phyloP scores from a whole-genome alignment of 1,284 basidiomycete genomes.

The Mycena sp. region DNA sequence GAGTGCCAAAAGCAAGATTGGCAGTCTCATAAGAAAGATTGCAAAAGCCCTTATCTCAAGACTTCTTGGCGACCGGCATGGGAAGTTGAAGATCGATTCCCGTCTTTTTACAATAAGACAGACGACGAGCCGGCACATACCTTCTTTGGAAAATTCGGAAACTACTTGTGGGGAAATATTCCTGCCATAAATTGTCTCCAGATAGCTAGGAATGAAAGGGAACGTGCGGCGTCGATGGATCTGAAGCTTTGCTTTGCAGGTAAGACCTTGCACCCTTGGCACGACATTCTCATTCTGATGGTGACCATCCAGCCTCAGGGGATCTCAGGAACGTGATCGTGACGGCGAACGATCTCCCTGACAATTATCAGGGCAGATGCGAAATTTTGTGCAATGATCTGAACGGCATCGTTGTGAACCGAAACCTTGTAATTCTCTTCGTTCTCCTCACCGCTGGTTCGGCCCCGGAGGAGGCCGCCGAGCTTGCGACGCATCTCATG shows the following conservation, averaged over 20 bases:
- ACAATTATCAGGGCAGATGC: constrained; percentile 45
- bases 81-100: constrained; percentile 27
- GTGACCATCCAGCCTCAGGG: constrained; percentile 39
- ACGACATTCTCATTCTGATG: background rate
- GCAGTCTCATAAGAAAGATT: constrained; percentile 33
- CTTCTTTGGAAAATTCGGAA: constrained; percentile 18
- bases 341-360: constrained; percentile 49
- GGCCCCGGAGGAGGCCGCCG: constrained; percentile 41
- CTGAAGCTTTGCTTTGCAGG: constrained; percentile 50
- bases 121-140: background rate
- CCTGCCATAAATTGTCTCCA: constrained; percentile 44
- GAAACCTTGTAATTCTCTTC: constrained; percentile 49
- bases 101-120: constrained; percentile 23
- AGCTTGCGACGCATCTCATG: constrained; percentile 25
- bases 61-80: constrained; percentile 34
- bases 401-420: constrained; percentile 45
- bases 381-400: constrained; percentile 48
- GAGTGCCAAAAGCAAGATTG: constrained; percentile 36
- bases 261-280: constrained; percentile 13
- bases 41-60: constrained; percentile 31
- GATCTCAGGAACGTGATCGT: constrained; percentile 48
- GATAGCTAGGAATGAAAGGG: constrained; percentile 44
- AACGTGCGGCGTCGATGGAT: too few relatives aligned
- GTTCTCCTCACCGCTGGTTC: constrained; percentile 46
- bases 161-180: constrained; percentile 41